Evolutionary conservation across 257 asterid species (phyloP).

Genomic region (Lithospermum erythrorhizon): DNA sequence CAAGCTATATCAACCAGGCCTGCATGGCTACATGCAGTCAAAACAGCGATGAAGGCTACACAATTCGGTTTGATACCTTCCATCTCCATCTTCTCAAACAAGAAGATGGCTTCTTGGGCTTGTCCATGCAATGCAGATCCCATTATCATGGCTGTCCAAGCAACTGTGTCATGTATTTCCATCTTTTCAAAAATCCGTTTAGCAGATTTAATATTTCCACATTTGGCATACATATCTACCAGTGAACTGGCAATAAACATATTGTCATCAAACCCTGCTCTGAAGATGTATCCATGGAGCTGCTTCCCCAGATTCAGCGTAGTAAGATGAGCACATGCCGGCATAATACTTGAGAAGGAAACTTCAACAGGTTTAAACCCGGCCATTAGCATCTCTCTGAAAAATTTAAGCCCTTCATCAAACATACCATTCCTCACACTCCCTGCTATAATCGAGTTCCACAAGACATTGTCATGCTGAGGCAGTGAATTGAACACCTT

Average conservation of each 20-base stretch:
- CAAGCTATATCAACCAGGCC: conserved; percentile 78
- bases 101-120: conserved; percentile 50
- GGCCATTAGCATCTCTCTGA: conserved; percentile 63
- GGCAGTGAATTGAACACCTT: conserved; percentile 41
- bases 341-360: conserved; percentile 80
- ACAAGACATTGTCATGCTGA: conserved; percentile 54
- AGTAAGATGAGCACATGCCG: conserved; percentile 77
- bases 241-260: conserved; percentile 67
- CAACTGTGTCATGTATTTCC: conserved; percentile 54
- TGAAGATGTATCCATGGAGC: conserved; percentile 63
- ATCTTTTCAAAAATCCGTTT: conserved; percentile 58
- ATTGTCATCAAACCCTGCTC: conserved; percentile 49
- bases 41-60: conserved; percentile 61
- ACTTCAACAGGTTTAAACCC: conserved; percentile 50
- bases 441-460: conserved; percentile 75
- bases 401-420: conserved; percentile 54
- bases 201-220: conserved; percentile 55
- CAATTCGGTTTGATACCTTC: conserved; percentile 55
- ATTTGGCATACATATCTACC: conserved; percentile 86
- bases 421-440: conserved; percentile 74
- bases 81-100: conserved; percentile 51
- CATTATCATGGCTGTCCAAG: conserved; percentile 92
- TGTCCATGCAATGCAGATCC: conserved; percentile 73
- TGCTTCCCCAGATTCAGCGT: conserved; percentile 65
- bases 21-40: conserved; percentile 88